Evolutionary conservation across 495 filamentous ascomycete genomes (phyloP).

Genomic region (Penicillium argentinense): DNA sequence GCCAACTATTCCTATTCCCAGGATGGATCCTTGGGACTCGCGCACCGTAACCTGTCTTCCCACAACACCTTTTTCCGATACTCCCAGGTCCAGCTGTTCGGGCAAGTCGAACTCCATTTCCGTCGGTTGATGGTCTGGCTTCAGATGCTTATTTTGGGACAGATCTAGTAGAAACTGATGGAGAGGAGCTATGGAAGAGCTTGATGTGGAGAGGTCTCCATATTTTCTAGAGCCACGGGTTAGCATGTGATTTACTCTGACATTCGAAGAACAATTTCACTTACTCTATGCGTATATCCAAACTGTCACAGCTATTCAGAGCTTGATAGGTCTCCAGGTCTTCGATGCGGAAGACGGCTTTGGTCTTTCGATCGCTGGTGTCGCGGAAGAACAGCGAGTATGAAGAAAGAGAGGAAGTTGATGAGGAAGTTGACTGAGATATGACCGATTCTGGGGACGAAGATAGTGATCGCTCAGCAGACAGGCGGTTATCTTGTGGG

Average conservation of each 20-base stretch:
- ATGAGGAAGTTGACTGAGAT: constrained; percentile 16
- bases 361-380: constrained; percentile 17
- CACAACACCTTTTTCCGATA: constrained; percentile 43
- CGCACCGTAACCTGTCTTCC: constrained; percentile 38
- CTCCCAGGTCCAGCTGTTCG: constrained; percentile 56
- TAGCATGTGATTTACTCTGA: too few species aligned
- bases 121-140: not conserved
- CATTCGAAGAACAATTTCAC: too few species aligned
- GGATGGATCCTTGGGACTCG: constrained; percentile 20
- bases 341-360: constrained; percentile 30
- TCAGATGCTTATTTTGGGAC: not conserved
- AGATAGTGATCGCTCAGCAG: constrained; percentile 27
- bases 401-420: constrained; percentile 20
- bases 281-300: constrained; percentile 42
- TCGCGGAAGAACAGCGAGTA: constrained; percentile 40
- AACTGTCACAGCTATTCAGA: constrained; percentile 9
- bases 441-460: constrained; percentile 26
- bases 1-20: constrained; percentile 41
- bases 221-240: too few species aligned
- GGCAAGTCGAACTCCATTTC: constrained; percentile 54
- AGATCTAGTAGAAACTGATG: constrained; percentile 27
- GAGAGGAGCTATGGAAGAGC: constrained; percentile 11
- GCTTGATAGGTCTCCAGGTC: constrained; percentile 22
- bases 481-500: constrained; percentile 16
- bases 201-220: constrained; percentile 32